A percentile compares a stretch with the other conserved stretches of the same genome.
phyloP scores from a whole-genome alignment of 768 basidiomycete genomes.

The Russula sp. region DNA sequence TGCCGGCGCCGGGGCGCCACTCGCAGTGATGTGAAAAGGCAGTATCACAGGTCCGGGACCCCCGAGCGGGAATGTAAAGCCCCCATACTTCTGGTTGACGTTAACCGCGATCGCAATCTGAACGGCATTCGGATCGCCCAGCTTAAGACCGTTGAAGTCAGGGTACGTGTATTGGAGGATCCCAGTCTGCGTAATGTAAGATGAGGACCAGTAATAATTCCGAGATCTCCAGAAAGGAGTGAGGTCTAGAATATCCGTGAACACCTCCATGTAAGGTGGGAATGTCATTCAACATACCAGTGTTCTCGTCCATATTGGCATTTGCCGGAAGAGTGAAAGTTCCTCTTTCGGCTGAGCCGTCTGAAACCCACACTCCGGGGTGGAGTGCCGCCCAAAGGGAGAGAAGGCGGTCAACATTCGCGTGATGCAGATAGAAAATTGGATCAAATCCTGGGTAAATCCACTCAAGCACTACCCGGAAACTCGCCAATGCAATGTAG shows the following conservation, averaged over 20 bases:
- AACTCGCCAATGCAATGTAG: slow-evolving; percentile 31
- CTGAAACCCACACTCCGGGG: slow-evolving; percentile 33
- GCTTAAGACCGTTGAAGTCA: slow-evolving; percentile 38
- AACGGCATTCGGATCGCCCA: slow-evolving; percentile 26
- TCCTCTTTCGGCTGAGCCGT: slow-evolving; percentile 15
- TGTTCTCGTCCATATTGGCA: neutral
- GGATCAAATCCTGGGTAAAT: slow-evolving; percentile 43
- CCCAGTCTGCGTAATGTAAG: slow-evolving; percentile 26
- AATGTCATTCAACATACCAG: neutral
- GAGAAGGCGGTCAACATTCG: slow-evolving; percentile 46
- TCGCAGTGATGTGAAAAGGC: neutral
- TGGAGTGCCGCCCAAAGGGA: slow-evolving; percentile 45
- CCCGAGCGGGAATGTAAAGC: too few relatives aligned
- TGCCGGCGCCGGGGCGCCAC: neutral
- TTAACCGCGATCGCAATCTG: slow-evolving; percentile 27
- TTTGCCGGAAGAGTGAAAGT: slow-evolving; percentile 11
- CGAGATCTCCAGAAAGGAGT: slow-evolving; percentile 41
- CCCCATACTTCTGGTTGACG: slow-evolving; percentile 32
- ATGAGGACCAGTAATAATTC: slow-evolving; percentile 34
- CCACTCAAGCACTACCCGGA: neutral
- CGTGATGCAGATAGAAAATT: slow-evolving; percentile 48
- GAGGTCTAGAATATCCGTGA: slow-evolving; percentile 27
- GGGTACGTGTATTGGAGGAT: slow-evolving; percentile 42
- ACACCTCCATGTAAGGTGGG: neutral
- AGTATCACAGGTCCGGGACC: neutral